Evolutionary conservation across 2,329 filamentous ascomycete species (phyloP).

Genomic region (Xylaria sp.): DNA sequence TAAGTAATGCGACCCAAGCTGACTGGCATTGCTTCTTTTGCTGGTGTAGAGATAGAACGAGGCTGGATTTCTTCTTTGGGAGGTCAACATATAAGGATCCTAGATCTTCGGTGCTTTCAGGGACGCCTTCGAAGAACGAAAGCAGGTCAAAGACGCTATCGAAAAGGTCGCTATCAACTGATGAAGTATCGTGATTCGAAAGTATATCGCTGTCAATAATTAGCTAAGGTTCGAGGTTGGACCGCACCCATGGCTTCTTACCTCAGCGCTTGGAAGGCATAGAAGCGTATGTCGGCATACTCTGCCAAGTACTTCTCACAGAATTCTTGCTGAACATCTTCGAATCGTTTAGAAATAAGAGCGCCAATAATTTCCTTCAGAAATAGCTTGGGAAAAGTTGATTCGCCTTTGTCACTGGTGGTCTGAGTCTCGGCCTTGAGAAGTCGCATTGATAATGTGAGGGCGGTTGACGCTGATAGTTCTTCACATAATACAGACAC

Average conservation of each 20-base stretch:
- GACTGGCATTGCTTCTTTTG: slow-evolving; percentile 84
- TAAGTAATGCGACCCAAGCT: slow-evolving; percentile 82
- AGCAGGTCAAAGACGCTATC: slow-evolving; percentile 67
- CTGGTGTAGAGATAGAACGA: slow-evolving; percentile 66
- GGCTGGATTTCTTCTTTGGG: slow-evolving; percentile 71
- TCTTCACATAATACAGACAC: slow-evolving; percentile 66
- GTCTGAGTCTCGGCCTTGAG: slow-evolving; percentile 78
- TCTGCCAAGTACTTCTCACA: slow-evolving; percentile 77
- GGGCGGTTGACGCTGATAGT: slow-evolving; percentile 68
- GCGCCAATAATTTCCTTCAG: slow-evolving; percentile 68
- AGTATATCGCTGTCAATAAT: slow-evolving; percentile 38
- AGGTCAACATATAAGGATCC: slow-evolving; percentile 70
- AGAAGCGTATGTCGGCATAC: slow-evolving; percentile 85
- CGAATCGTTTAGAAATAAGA: slow-evolving; percentile 63
- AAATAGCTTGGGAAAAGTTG: slow-evolving; percentile 71
- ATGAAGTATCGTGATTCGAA: slow-evolving; percentile 33
- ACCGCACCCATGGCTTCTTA: slow-evolving; percentile 44
- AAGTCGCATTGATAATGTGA: slow-evolving; percentile 82
- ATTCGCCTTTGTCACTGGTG: slow-evolving; percentile 64
- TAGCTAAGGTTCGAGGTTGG: neutral
- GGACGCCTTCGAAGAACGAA: slow-evolving; percentile 71
- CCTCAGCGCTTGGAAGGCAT: slow-evolving; percentile 77
- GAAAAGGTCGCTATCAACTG: slow-evolving; percentile 49
- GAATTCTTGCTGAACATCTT: slow-evolving; percentile 72
- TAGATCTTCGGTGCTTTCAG: slow-evolving; percentile 68